Evolutionary conservation across 2,329 filamentous ascomycete species (phyloP).

Genomic region (Pseudomassariella vexata): DNA sequence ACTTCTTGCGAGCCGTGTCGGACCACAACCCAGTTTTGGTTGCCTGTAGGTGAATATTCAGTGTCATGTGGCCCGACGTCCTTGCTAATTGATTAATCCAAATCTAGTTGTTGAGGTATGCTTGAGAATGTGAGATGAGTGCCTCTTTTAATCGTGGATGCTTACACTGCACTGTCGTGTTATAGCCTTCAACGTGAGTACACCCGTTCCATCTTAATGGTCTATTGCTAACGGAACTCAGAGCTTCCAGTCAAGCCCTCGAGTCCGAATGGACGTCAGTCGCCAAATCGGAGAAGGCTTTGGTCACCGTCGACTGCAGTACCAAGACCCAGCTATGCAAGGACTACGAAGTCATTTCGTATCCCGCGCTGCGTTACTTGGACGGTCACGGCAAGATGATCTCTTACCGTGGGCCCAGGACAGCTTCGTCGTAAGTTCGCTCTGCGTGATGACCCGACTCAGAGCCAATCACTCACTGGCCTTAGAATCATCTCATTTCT

Average conservation of each 20-base stretch:
- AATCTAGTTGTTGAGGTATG: slow-evolving; percentile 16
- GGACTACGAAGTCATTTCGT: slow-evolving; percentile 35
- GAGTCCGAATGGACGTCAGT: slow-evolving; percentile 29
- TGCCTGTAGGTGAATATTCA: slow-evolving; percentile 20
- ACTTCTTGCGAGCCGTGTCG: slow-evolving; percentile 19
- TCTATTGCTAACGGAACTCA: slow-evolving; percentile 14
- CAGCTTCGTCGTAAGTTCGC: slow-evolving; percentile 29
- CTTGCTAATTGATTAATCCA: too few relatives aligned
- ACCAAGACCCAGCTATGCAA: slow-evolving; percentile 29
- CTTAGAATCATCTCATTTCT: slow-evolving; percentile 29
- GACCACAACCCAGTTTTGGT: slow-evolving; percentile 20
- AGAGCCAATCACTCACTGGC: too few relatives aligned
- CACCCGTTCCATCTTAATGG: too few relatives aligned
- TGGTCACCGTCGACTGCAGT: slow-evolving; percentile 36
- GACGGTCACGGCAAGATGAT: slow-evolving; percentile 24
- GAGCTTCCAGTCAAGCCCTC: slow-evolving; percentile 24
- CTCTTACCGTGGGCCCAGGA: slow-evolving; percentile 38
- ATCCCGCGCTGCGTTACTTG: slow-evolving; percentile 40
- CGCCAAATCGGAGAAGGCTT: slow-evolving; percentile 12
- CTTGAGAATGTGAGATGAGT: too few relatives aligned
- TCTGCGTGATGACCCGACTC: too few relatives aligned
- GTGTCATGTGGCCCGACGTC: too few relatives aligned
- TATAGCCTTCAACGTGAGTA: slow-evolving; percentile 20
- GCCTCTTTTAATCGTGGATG: too few relatives aligned
- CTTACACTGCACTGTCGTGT: neutral